Evolutionary conservation across 371 early-diverging fungal species (phyloP).

Genomic region (Mortierella sp.): DNA sequence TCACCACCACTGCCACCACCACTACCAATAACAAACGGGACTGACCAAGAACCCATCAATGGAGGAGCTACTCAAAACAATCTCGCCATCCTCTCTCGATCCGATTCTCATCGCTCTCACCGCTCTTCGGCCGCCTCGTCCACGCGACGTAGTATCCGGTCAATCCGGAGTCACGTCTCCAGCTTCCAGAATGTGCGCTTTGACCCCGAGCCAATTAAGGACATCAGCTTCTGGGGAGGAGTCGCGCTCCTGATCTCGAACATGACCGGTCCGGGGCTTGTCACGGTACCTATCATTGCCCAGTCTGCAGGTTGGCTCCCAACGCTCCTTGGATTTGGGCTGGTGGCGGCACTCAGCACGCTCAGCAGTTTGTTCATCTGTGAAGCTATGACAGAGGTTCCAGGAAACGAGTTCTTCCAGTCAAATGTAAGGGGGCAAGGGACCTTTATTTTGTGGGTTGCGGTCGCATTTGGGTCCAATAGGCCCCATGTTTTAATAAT

Average conservation of each 20-base stretch:
- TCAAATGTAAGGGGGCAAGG: constrained; percentile 50
- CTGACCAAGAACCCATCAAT: constrained; percentile 1
- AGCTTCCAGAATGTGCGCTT: constrained; percentile 46
- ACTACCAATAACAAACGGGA: not conserved
- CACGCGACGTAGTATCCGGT: constrained; percentile 18
- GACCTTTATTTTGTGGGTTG: not conserved
- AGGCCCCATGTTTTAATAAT: too few relatives aligned
- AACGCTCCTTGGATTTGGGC: constrained; percentile 57
- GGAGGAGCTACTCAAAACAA: not conserved
- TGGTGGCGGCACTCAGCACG: constrained; percentile 59
- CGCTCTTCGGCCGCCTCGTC: constrained; percentile 32
- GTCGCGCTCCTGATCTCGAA: constrained; percentile 51
- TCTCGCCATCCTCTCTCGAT: constrained; percentile 20
- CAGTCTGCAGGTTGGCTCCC: constrained; percentile 54
- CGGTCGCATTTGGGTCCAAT: too few relatives aligned
- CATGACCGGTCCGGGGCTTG: constrained; percentile 57
- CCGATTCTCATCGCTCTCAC: constrained; percentile 18
- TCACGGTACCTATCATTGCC: constrained; percentile 50
- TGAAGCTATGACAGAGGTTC: constrained; percentile 81
- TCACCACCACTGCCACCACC: constrained; percentile 5
- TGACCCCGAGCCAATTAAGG: constrained; percentile 48
- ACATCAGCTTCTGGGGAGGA: constrained; percentile 54
- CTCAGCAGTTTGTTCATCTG: constrained; percentile 75
- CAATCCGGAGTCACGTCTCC: constrained; percentile 41
- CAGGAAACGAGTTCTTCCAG: constrained; percentile 79